Evolutionary conservation across 2,329 filamentous ascomycete species (phyloP), one percentile per base, ranked within the genome.

Genomic region (Parascedosporium putredinis): DNA sequence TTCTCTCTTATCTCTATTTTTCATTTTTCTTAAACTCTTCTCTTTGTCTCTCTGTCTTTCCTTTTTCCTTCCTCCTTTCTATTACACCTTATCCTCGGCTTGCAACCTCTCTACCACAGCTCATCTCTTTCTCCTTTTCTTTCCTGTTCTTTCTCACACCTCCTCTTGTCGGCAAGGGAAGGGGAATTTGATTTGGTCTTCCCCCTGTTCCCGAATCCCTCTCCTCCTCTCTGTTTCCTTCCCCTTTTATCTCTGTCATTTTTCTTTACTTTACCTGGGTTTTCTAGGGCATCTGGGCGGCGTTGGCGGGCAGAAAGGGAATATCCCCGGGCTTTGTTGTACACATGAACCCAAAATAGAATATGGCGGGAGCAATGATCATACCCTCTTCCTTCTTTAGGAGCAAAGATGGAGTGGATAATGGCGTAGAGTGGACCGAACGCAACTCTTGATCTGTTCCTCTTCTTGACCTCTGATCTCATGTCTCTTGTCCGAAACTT

Each of bases 11-110:
- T n/a, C 22, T 43, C 22, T 49, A 27, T 18, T 25, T 50, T 24
- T 47, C 40, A 18, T 23, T 46, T 50, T 52, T 49, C 49, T 47
- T 45, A 23, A 34, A 12, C 33, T 36, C 25, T 42, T 50, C 34
- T 45, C 42, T 38, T 8, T 27, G 31, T 22, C 27, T 25, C 31
- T 46, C n/a, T 46, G 16, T 50, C 27, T 45, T 27, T 27, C 20
- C 18, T 24, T 18, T 46, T 47, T 18, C 43, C 12, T 27, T 46
- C 47, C n/a, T 47, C 12, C 16, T 40, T 51, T 33, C 36, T 31
- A n/a, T n/a, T n/a, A n/a, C n/a, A n/a, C n/a, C n/a, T n/a, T n/a
- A n/a, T n/a, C n/a, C n/a, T n/a, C n/a, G n/a, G n/a, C n/a, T n/a
- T n/a, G n/a, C n/a, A n/a, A n/a, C n/a, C n/a, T n/a, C n/a, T n/a